A percentile compares a stretch with the other conserved stretches of the same genome.
These are phyloP conservation scores for Ulmus americana DNA, from an alignment of 331 rosid genomes.

Conservation along the genomic window DNA sequence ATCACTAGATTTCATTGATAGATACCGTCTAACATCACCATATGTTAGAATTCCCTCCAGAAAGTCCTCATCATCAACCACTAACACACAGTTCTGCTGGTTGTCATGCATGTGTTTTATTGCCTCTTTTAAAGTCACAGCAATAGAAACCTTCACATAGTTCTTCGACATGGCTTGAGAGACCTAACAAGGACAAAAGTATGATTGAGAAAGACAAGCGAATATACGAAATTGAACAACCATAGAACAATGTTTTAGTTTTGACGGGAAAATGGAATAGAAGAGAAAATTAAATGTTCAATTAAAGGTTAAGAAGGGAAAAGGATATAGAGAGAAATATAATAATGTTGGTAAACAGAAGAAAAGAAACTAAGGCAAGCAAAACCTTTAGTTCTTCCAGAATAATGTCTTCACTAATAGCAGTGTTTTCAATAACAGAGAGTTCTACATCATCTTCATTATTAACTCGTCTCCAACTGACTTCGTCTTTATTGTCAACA, in stretches of 20 bases:
- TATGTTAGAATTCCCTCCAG: slow-evolving; percentile 81
- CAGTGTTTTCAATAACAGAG: slow-evolving; percentile 37
- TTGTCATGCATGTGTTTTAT: slow-evolving; percentile 51
- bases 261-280: not conserved
- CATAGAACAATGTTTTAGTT: not conserved
- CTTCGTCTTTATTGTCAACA: slow-evolving; percentile 46
- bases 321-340: not conserved
- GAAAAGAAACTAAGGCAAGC: slow-evolving; percentile 12
- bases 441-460: slow-evolving; percentile 58
- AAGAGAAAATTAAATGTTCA: not conserved
- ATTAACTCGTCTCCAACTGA: slow-evolving; percentile 38
- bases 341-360: slow-evolving; percentile 9
- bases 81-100: slow-evolving; percentile 68
- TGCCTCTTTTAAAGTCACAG: slow-evolving; percentile 56
- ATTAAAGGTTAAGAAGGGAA: not conserved
- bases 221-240: not conserved
- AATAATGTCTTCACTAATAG: slow-evolving; percentile 53
- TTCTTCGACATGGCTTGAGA: slow-evolving; percentile 72
- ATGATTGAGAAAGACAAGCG: slow-evolving; percentile 5
- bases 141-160: slow-evolving; percentile 54
- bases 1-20: slow-evolving; percentile 48
- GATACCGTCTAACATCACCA: slow-evolving; percentile 74
- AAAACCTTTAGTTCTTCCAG: slow-evolving; percentile 73
- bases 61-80: slow-evolving; percentile 66
- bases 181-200: slow-evolving; percentile 47